These are phyloP conservation scores for Mucor ambiguus DNA, from an alignment of 371 early-diverging fungal species.

Conservation along the genomic window DNA sequence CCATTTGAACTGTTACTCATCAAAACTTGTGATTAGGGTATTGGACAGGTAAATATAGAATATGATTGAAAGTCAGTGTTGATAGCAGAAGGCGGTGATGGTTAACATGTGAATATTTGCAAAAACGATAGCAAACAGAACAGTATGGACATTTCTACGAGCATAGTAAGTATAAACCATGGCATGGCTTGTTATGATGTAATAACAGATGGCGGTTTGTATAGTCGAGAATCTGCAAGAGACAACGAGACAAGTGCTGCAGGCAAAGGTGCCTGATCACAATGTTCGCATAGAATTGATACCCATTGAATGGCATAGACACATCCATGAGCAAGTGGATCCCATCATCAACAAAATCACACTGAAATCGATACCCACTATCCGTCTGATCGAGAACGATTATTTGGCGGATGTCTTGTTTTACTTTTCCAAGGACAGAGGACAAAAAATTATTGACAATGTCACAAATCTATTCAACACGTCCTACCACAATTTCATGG, in stretches of 20 bases:
- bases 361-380: slow-evolving; percentile 58
- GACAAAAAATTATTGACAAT: slow-evolving; percentile 41
- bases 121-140: slow-evolving; percentile 51
- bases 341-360: slow-evolving; percentile 53
- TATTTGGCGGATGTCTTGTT: slow-evolving; percentile 62
- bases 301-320: slow-evolving; percentile 55
- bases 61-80: not conserved
- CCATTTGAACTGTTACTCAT: not conserved
- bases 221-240: slow-evolving; percentile 57
- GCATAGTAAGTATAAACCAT: slow-evolving; percentile 35
- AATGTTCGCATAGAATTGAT: slow-evolving; percentile 43
- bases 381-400: slow-evolving; percentile 67
- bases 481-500: slow-evolving; percentile 49
- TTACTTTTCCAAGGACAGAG: slow-evolving; percentile 21
- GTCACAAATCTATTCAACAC: slow-evolving; percentile 59
- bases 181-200: not conserved
- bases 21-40: slow-evolving; percentile 44
- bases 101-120: slow-evolving; percentile 15
- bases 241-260: slow-evolving; percentile 55
- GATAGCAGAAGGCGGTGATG: not conserved
- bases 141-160: slow-evolving; percentile 60
- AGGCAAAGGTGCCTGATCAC: slow-evolving; percentile 48
- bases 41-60: slow-evolving; percentile 55
- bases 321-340: slow-evolving; percentile 55
- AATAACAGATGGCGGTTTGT: not conserved